Base-by-base conservation (phyloP, 495 filamentous ascomycete species). In the Lasiosphaeria ovina region DNA sequence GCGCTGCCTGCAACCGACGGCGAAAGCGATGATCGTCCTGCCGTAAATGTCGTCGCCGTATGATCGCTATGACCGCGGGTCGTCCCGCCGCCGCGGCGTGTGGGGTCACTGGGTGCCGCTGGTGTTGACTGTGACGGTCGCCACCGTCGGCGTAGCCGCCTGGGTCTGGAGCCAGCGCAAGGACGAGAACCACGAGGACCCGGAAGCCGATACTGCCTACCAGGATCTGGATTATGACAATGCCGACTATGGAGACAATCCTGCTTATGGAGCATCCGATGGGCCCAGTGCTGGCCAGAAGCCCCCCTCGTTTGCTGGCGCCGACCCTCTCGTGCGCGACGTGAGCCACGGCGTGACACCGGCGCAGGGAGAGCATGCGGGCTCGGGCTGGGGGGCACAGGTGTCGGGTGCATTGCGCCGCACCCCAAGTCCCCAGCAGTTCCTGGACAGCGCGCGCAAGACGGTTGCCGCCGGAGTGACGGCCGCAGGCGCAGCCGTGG, bases 151-250 rank as follows among this genome's bases (percentile, higher is more conserved):
- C 35, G 77, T 94, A 54, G 92, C 86, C 33, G 91, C 92, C 31
- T 97, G 93, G 93, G 84, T 93, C 35, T 96, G 91, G 92, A 93
- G 88, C 74, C 90, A 94, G 76, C 86, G 90, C 69, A 83, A 76
- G 58, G 87, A 87, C 58, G 66, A 65, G 9, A 62, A 68, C 31
- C 56, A 89, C 51, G 86, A 87, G 51, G 73, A 69, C 45, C 72
- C 69, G 59, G 69, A 76, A 55, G 61, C 64, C 33, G 72, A 24
- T 24, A 24, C 69, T 44, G 69, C 65, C 14, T 60, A 63, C 35
- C 69, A 70, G 35, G 76, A 72, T 61, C 75, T 85, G 56, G 79
- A 83, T 54, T 79, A 83, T 62, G 74, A 79, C 31, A 73, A 78
- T 44, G 75, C 76, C 62, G 76, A 79, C 62, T 79, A 78, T 51